A percentile compares a stretch with the other conserved stretches of the same genome.
These are phyloP conservation scores for Paecilomyces dactylethromorphus DNA, from an alignment of 2,329 filamentous ascomycete genomes.

Conservation along the genomic window DNA sequence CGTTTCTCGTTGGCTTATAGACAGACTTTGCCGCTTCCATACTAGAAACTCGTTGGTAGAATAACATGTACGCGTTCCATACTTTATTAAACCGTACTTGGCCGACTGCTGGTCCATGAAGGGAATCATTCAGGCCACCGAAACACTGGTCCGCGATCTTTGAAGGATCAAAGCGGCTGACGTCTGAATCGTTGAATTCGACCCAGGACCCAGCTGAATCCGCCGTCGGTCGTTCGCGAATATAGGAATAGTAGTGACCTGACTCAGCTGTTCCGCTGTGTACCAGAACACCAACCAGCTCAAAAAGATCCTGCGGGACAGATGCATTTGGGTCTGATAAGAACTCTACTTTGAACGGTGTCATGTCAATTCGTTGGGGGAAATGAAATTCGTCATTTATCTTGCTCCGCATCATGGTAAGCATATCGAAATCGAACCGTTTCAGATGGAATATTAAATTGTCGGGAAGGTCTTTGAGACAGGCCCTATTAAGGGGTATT, in stretches of 20 bases:
- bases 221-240: slow-evolving; percentile 65
- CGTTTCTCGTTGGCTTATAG: slow-evolving; percentile 39
- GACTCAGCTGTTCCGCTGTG: slow-evolving; percentile 90
- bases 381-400: slow-evolving; percentile 95
- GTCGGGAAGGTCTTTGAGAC: slow-evolving; percentile 85
- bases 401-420: slow-evolving; percentile 73
- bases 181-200: slow-evolving; percentile 89
- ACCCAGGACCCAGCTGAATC: slow-evolving; percentile 59
- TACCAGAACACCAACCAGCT: slow-evolving; percentile 90
- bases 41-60: slow-evolving; percentile 76
- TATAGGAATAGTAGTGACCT: slow-evolving; percentile 96
- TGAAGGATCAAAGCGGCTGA: slow-evolving; percentile 66
- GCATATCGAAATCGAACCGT: slow-evolving; percentile 47
- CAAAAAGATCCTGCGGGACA: slow-evolving; percentile 67
- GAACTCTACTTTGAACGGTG: slow-evolving; percentile 80
- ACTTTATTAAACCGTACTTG: slow-evolving; percentile 56
- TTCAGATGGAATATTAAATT: slow-evolving; percentile 92
- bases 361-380: slow-evolving; percentile 75
- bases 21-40: slow-evolving; percentile 49
- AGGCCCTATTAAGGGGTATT: slow-evolving; percentile 52
- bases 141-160: slow-evolving; percentile 73
- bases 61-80: slow-evolving; percentile 93
- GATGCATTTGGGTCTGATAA: slow-evolving; percentile 58
- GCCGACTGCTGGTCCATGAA: slow-evolving; percentile 40
- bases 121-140: slow-evolving; percentile 59